These are phyloP conservation scores for Arthroderma sp. DNA, from an alignment of 2,329 filamentous ascomycete genomes.

Conservation along the genomic window DNA sequence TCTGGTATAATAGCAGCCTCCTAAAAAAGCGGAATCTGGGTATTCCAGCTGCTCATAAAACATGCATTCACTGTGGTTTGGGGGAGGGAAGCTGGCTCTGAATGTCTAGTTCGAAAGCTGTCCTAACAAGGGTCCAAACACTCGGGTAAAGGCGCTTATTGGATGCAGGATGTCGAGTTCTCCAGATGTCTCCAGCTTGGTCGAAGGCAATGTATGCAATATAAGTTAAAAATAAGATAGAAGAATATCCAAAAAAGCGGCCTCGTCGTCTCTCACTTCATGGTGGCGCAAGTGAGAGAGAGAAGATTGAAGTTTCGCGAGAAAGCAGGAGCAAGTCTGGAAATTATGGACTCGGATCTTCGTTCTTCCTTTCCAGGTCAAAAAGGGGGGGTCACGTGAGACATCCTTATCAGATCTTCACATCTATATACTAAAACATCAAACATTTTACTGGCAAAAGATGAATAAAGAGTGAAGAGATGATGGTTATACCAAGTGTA, in stretches of 20 bases:
- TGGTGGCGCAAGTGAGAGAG: neutral
- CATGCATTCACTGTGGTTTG: neutral
- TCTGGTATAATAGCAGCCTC: neutral
- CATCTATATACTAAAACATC: neutral
- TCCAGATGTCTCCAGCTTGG: neutral
- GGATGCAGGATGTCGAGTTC: neutral
- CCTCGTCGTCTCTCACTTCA: neutral
- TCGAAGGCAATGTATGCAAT: neutral
- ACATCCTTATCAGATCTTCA: neutral
- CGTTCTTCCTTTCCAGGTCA: neutral
- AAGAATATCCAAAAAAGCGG: neutral
- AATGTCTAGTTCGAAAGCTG: neutral
- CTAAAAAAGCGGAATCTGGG: neutral
- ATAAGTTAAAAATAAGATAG: neutral
- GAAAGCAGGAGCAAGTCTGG: neutral
- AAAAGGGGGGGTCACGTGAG: conserved; percentile 3
- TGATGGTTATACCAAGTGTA: too few species aligned
- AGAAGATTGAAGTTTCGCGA: neutral
- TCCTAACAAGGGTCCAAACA: neutral
- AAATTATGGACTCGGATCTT: neutral
- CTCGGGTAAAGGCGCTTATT: neutral
- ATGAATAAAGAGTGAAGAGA: too few species aligned
- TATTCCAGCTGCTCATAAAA: neutral
- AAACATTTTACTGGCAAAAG: too few species aligned
- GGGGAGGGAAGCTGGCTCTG: neutral